Evolutionary conservation across 2,329 filamentous ascomycete species (phyloP).

Genomic region (Fusarium domesticum): DNA sequence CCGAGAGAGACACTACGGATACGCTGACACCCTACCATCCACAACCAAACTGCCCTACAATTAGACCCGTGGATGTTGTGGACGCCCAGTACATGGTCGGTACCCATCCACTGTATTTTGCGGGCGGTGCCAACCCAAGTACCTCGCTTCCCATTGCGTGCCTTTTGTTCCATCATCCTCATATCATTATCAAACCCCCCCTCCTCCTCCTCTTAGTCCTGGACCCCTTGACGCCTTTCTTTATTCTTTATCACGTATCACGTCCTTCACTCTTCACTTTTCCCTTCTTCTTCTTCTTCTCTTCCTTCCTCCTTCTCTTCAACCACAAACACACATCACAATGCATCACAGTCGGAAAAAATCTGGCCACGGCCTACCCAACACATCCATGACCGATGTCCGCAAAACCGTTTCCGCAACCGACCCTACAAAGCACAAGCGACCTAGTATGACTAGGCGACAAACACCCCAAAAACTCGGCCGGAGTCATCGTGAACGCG

Average conservation of each 20-base stretch:
- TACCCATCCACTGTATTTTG: slow-evolving; percentile 19
- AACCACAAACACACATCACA: not conserved
- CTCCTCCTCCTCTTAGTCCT: slow-evolving; percentile 1
- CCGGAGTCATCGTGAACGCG: slow-evolving; percentile 50
- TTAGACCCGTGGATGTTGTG: not conserved
- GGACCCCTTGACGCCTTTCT: slow-evolving; percentile 16
- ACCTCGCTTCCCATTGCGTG: slow-evolving; percentile 1
- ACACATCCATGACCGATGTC: slow-evolving; percentile 54
- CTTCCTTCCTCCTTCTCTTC: slow-evolving; percentile 3
- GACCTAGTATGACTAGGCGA: slow-evolving; percentile 46
- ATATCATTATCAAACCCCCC: slow-evolving; percentile 24
- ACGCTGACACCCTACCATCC: not conserved
- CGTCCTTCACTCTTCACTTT: slow-evolving; percentile 5
- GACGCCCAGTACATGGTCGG: slow-evolving; percentile 7
- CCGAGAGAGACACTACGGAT: not conserved
- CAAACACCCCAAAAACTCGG: slow-evolving; percentile 49
- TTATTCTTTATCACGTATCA: not conserved
- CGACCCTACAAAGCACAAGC: slow-evolving; percentile 47
- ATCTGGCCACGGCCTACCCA: slow-evolving; percentile 52
- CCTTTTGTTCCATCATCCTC: slow-evolving; percentile 11
- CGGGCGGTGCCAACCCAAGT: slow-evolving; percentile 18
- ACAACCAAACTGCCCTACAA: slow-evolving; percentile 13
- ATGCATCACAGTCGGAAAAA: slow-evolving; percentile 59
- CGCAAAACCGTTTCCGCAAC: slow-evolving; percentile 48
- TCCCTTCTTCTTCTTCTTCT: slow-evolving; percentile 3